Evolutionary conservation across 495 filamentous ascomycete species (phyloP).

Genomic region (Aspergillus saccharolyticus): DNA sequence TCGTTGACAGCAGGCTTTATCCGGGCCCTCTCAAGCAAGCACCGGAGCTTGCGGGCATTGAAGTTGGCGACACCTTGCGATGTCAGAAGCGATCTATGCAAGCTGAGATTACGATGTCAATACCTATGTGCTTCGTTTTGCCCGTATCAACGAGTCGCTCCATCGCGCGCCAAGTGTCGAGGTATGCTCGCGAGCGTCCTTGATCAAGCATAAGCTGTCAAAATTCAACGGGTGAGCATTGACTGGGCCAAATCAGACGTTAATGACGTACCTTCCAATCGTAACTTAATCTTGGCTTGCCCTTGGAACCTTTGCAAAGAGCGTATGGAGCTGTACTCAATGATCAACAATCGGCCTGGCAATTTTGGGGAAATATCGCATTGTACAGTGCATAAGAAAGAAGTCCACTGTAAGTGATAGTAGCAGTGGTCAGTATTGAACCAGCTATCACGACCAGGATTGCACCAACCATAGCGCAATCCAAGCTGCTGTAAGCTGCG

Average conservation of each 20-base stretch:
- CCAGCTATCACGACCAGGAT: not conserved
- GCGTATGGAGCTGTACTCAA: not conserved
- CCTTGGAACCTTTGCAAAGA: not conserved
- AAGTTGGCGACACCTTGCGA: slow-evolving; percentile 2
- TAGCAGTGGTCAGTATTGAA: not conserved
- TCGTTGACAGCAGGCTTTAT: slow-evolving; percentile 3
- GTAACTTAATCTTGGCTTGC: not conserved
- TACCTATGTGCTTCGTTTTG: slow-evolving; percentile 1
- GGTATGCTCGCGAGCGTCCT: not conserved
- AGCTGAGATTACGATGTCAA: not conserved
- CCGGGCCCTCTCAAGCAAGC: not conserved
- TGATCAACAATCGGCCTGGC: not conserved
- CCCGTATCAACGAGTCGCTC: slow-evolving; percentile 1
- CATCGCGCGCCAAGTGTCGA: slow-evolving; percentile 1
- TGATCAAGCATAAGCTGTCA: not conserved
- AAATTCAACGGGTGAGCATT: not conserved
- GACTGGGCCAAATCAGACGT: not conserved
- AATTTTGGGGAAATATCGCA: too few species aligned
- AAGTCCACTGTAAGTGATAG: not conserved
- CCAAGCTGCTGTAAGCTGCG: not conserved
- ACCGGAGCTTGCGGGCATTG: not conserved
- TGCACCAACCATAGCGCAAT: not conserved
- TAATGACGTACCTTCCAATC: not conserved
- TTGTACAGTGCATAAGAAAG: not conserved
- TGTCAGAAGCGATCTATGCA: not conserved